A percentile compares a stretch with the other conserved stretches of the same genome.
Evolutionary conservation across 257 asterid genomes (phyloP).

Genomic region (Buddleja alternifolia): DNA sequence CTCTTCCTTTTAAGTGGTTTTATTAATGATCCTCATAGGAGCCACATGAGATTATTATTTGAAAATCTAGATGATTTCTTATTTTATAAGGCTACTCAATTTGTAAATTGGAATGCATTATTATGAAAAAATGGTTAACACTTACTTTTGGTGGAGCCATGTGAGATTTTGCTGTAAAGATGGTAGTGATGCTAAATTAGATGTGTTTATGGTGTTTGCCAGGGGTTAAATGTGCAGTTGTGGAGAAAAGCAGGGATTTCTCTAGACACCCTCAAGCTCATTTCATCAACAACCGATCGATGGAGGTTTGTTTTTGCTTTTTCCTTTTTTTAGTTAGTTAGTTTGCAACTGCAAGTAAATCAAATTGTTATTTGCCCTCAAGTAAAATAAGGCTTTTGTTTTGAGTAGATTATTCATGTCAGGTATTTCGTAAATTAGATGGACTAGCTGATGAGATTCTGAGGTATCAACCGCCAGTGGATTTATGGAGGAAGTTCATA

Average conservation of each 20-base stretch:
- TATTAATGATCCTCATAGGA: neutral
- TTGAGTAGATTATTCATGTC: conserved; percentile 44
- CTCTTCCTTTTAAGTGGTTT: neutral
- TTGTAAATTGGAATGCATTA: conserved; percentile 18
- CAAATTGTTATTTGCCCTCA: neutral
- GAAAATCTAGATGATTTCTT: conserved; percentile 9
- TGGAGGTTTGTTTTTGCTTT: conserved; percentile 70
- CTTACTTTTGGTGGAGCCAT: neutral
- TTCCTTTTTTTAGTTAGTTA: conserved; percentile 10
- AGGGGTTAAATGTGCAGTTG: conserved; percentile 83
- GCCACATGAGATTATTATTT: neutral
- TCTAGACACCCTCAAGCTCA: conserved; percentile 95
- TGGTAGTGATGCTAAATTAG: conserved; percentile 1
- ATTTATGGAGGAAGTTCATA: conserved; percentile 91
- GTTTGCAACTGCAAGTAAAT: neutral
- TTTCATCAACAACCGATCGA: conserved; percentile 84
- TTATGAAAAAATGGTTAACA: conserved; percentile 10
- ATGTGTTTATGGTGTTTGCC: conserved; percentile 21
- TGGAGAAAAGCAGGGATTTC: conserved; percentile 73
- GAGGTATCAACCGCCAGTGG: conserved; percentile 84
- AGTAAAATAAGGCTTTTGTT: conserved; percentile 31
- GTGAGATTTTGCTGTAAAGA: conserved; percentile 7
- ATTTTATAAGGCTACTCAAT: neutral
- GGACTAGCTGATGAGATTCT: conserved; percentile 83
- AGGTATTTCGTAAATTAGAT: conserved; percentile 83